Evolutionary conservation across 2,329 filamentous ascomycete genomes (phyloP), one percentile per base, ranked within the genome.

Genomic region (Cytospora chrysosperma): DNA sequence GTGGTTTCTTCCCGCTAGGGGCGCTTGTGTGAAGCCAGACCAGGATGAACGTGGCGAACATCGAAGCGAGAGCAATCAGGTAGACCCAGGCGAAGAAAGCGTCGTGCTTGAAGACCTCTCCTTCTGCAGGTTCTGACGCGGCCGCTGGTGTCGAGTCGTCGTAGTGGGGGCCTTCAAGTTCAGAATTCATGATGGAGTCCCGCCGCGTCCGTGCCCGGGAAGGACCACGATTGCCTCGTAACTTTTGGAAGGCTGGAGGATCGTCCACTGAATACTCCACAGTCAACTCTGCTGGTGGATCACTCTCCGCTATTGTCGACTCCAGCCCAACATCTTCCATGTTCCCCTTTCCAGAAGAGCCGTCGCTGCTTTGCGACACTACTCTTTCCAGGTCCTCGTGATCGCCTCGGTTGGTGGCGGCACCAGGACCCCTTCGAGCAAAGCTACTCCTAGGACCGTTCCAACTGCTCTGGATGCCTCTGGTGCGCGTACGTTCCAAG

Each of bases 31-130:
- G 92, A 49, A 99, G 82, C 81, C 91, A 96, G 27, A 97, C 90
- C 17, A 99, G 82, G 67, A 97, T 88, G 71, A 93, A 96, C 0
- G 93, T 94, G 15, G 94, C 91, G 71, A 98, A 85, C 72, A 98
- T 85, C 47, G 89, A 90, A 53, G 91, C 93, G 59, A 96, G 79
- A 37, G 88, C 88, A 70, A 98, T 95, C 55, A 96, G 78, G 74
- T 93, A 99, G 51, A 97, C 82, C 77, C 92, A 93, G 4, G 91
- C 92, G 82, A 95, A 99, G 77, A 98, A 96, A 6, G 88, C 82
- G 75, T 99, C 95, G 74, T 98, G 92, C 56, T 85, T 83, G 65
- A 92, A 92, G 26, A 90, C 84, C 71, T 93, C 89, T 56, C 83
- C 82, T 49, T 88, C 83, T 64, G 69, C 71, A 75, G 66, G 67